Evolutionary conservation across 768 basidiomycete species (phyloP).

Genomic region (Solioccasus polychromus): DNA sequence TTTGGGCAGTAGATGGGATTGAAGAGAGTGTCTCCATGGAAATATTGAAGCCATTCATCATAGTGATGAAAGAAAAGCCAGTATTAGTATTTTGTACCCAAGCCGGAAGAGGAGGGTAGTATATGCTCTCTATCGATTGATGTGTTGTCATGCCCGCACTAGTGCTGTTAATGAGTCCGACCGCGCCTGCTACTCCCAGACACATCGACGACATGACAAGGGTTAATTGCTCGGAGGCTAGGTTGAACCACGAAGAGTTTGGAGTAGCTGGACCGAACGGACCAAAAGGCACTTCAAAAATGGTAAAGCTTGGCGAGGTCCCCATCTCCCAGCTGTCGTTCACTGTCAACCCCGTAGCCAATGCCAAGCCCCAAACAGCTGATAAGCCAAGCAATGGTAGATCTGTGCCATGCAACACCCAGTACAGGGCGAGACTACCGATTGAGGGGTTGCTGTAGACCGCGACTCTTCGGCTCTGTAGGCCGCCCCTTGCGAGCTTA

Average conservation of each 20-base stretch:
- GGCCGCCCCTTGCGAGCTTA: not conserved
- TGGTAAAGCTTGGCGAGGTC: not conserved
- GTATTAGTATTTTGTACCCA: not conserved
- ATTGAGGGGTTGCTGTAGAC: slow-evolving; percentile 2
- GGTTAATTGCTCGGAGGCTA: not conserved
- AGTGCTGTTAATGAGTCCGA: not conserved
- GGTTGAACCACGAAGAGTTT: not conserved
- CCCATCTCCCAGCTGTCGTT: not conserved
- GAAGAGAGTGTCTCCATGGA: slow-evolving; percentile 1
- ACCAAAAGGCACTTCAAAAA: not conserved
- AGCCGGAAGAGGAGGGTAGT: too few species aligned
- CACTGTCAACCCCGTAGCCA: slow-evolving; percentile 1
- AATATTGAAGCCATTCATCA: not conserved
- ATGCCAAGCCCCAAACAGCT: not conserved
- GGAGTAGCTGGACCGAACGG: not conserved
- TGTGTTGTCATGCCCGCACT: too few species aligned
- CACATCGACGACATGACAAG: not conserved
- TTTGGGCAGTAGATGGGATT: slow-evolving; percentile 1
- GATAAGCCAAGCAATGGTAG: slow-evolving; percentile 1
- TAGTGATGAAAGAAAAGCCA: not conserved
- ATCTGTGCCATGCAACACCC: not conserved
- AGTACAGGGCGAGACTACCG: not conserved
- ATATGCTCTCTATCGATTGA: too few species aligned
- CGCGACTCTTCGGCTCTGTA: slow-evolving; percentile 3
- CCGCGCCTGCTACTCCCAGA: not conserved